Conservation (phyloP, 257 asterid species). For the Solanum pinnatisectum region DNA sequence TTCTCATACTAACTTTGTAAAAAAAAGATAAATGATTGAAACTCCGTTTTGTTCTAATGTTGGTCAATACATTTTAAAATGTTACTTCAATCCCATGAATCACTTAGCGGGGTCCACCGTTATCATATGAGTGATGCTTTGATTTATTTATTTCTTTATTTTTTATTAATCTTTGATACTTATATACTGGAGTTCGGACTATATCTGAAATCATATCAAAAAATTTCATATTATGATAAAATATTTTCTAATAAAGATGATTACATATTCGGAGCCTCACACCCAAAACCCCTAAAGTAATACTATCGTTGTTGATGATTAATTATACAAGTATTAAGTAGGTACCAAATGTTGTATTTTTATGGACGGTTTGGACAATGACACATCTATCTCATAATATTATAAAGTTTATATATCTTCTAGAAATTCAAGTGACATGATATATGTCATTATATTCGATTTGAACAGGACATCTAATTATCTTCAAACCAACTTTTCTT, state of each 20-base stretch:
- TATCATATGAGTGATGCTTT: not conserved
- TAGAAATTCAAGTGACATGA: not conserved
- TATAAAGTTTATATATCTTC: not conserved
- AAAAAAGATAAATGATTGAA: not conserved
- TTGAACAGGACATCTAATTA: not conserved
- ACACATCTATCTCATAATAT: not conserved
- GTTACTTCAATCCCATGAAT: not conserved
- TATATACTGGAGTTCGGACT: too few relatives aligned
- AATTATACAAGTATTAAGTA: not conserved
- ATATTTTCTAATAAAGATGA: too few relatives aligned
- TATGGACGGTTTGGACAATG: not conserved
- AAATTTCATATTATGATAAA: too few relatives aligned
- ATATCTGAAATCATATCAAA: fast-evolving
- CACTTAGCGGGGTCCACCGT: not conserved
- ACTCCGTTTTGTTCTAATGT: not conserved
- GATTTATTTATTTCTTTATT: not conserved
- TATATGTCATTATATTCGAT: not conserved
- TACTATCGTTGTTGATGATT: not conserved
- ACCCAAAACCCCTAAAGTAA: too few relatives aligned
- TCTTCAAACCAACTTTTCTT: not conserved
- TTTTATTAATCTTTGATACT: too few relatives aligned
- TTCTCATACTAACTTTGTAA: too few relatives aligned
- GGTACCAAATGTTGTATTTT: not conserved
- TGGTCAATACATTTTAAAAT: too few relatives aligned
- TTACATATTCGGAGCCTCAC: too few relatives aligned